These are phyloP conservation scores for Dryas alaskensis DNA, from an alignment of 306 rosid species.

Conservation along the genomic window DNA sequence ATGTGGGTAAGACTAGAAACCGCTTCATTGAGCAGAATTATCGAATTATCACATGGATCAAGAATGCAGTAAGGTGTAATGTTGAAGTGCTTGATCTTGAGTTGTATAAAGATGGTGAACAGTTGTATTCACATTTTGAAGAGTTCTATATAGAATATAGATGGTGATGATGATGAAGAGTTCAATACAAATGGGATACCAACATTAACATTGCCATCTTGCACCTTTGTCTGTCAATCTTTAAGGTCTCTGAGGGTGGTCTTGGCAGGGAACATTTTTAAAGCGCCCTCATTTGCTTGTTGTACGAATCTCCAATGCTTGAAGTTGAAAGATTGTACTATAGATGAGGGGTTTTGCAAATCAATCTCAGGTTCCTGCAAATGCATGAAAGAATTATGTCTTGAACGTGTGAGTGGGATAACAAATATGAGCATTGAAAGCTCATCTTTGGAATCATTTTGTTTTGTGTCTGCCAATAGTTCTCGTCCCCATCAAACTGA, in stretches of 20 bases:
- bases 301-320: background rate
- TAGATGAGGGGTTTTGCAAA: background rate
- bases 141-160: too few relatives aligned
- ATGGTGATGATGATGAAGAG: too few relatives aligned
- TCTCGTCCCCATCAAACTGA: too few relatives aligned
- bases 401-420: background rate
- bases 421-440: background rate
- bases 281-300: too few relatives aligned
- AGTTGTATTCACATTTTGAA: too few relatives aligned
- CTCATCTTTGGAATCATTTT: background rate
- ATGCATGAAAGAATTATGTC: background rate
- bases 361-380: slow-evolving; percentile 1
- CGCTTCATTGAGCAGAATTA: background rate
- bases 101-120: too few relatives aligned
- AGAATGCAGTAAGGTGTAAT: background rate
- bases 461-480: too few relatives aligned
- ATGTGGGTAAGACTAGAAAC: background rate
- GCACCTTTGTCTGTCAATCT: background rate
- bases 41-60: background rate
- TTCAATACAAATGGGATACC: background rate
- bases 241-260: background rate
- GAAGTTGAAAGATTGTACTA: background rate
- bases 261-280: background rate
- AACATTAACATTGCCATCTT: background rate
- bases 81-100: background rate